phyloP scores from a whole-genome alignment of 2,329 filamentous ascomycete species.

The Sclerotiophoma versabilis region DNA sequence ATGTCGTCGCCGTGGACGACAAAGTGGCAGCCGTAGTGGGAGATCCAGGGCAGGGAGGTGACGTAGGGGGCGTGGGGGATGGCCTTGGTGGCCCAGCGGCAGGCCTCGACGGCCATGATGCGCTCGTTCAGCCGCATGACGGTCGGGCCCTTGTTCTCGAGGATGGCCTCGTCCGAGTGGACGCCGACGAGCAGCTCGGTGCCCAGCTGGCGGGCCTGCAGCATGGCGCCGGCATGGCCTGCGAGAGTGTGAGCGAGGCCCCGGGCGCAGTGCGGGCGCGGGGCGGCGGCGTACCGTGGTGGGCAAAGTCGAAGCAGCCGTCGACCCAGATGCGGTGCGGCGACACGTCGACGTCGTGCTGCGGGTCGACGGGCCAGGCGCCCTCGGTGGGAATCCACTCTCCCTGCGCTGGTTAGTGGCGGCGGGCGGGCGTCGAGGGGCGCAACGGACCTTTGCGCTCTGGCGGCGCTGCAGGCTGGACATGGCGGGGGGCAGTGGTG shows the following conservation, averaged over 20 bases:
- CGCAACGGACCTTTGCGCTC: conserved; percentile 45
- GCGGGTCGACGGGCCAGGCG: conserved; percentile 70
- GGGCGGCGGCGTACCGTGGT: conserved; percentile 71
- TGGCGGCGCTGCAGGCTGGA: conserved; percentile 44
- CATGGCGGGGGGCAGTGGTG: conserved; percentile 4
- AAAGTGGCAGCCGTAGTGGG: conserved; percentile 92
- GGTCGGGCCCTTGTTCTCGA: conserved; percentile 96
- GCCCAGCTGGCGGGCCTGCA: conserved; percentile 92
- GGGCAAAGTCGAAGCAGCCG: conserved; percentile 98
- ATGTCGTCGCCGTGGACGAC: conserved; percentile 98
- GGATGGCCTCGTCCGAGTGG: conserved; percentile 93
- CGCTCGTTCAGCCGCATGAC: conserved; percentile 95
- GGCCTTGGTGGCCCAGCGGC: conserved; percentile 89
- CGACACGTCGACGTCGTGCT: conserved; percentile 63
- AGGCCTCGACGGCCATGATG: conserved; percentile 88
- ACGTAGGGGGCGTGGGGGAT: conserved; percentile 92
- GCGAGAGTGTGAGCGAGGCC: not conserved
- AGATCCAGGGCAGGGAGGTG: conserved; percentile 90
- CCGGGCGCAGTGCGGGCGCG: conserved; percentile 1
- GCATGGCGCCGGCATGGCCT: conserved; percentile 96
- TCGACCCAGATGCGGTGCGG: conserved; percentile 94
- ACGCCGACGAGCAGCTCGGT: conserved; percentile 89
- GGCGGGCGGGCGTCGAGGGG: not conserved
- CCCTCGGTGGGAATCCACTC: conserved; percentile 59
- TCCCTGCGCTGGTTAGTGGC: conserved; percentile 26